Conservation (phyloP, 495 filamentous ascomycete species). For the Trichocladium uniseriatum region DNA sequence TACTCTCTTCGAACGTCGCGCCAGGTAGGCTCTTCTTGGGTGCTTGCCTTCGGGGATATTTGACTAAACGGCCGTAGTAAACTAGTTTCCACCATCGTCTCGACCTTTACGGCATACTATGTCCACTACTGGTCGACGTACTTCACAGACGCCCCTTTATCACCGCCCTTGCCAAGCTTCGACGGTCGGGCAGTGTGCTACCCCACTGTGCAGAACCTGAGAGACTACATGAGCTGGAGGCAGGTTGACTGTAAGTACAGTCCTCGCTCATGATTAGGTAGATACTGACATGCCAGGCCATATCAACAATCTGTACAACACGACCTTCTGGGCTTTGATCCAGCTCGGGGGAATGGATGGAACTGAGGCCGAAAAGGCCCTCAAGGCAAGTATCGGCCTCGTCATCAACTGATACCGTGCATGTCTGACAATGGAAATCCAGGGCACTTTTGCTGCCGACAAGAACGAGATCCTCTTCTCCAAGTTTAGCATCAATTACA, state of each 20-base stretch:
- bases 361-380: constrained; percentile 66
- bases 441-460: constrained; percentile 75
- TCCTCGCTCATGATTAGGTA: neutral
- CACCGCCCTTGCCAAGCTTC: constrained; percentile 74
- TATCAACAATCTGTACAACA: constrained; percentile 98
- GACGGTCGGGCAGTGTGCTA: constrained; percentile 88
- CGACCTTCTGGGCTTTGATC: constrained; percentile 87
- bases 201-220: constrained; percentile 63
- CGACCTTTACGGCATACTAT: constrained; percentile 90
- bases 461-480: constrained; percentile 97
- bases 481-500: constrained; percentile 88
- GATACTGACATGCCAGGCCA: constrained; percentile 49
- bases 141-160: constrained; percentile 59
- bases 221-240: constrained; percentile 95
- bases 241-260: constrained; percentile 78
- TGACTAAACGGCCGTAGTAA: constrained; percentile 48
- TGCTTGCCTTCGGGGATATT: no score
- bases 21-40: constrained; percentile 44
- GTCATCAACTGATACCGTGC: neutral
- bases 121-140: constrained; percentile 67
- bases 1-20: constrained; percentile 75
- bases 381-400: constrained; percentile 46
- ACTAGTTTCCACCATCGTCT: constrained; percentile 79
- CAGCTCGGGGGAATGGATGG: constrained; percentile 62
- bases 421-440: constrained; percentile 1